Conservation (phyloP, 2,329 filamentous ascomycete genomes). For the Fusarium nurragi region DNA sequence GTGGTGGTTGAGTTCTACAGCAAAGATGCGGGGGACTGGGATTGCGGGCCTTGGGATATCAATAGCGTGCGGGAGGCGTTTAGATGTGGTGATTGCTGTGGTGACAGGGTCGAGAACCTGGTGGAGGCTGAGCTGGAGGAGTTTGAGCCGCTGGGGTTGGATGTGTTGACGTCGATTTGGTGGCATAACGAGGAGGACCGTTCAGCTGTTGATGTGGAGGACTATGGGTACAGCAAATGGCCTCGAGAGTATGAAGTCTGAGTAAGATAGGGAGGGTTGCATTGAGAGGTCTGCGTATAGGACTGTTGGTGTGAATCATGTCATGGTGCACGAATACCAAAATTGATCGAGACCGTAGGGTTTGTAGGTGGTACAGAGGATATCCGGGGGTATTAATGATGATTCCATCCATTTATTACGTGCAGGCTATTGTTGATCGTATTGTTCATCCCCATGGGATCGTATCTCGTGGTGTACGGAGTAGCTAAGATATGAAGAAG, state of each 20-base stretch:
- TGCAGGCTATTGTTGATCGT: too few species aligned
- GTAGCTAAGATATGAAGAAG: background rate
- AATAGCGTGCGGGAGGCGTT: constrained; percentile 13
- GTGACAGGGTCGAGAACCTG: background rate
- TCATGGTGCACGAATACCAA: background rate
- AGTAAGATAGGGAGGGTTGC: constrained; percentile 3
- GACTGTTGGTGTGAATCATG: background rate
- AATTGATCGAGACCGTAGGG: background rate
- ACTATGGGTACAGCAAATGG: constrained; percentile 13
- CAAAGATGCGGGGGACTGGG: background rate
- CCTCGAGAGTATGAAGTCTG: constrained; percentile 1
- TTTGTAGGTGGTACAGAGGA: too few species aligned
- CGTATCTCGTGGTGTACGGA: background rate
- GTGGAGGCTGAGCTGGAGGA: constrained; percentile 2
- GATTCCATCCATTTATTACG: too few species aligned
- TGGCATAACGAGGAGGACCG: constrained; percentile 13
- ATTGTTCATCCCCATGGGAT: background rate
- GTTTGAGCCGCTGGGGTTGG: constrained; percentile 11
- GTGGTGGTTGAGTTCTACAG: constrained; percentile 24
- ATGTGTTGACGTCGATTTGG: constrained; percentile 10
- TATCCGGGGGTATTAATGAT: too few species aligned
- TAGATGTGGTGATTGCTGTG: background rate
- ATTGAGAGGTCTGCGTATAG: background rate
- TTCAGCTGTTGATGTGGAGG: constrained; percentile 15
- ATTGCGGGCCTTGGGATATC: constrained; percentile 20